A percentile compares a stretch with the other conserved stretches of the same genome.
Evolutionary conservation across 2,329 filamentous ascomycete genomes (phyloP).

Genomic region (Cercospora beticola): DNA sequence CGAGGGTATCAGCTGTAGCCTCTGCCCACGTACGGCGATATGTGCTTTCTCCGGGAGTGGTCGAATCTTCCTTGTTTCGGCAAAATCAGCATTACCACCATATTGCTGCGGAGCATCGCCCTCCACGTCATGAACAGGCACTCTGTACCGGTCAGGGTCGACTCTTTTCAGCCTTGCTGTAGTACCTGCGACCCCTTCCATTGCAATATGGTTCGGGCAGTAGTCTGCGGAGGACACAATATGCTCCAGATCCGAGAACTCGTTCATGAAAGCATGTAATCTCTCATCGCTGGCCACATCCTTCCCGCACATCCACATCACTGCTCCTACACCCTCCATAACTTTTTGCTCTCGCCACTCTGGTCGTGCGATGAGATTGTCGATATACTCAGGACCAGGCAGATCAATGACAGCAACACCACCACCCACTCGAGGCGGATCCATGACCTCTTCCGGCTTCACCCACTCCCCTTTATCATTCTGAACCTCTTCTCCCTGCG

Average conservation of each 20-base stretch:
- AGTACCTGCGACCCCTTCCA: conserved; percentile 66
- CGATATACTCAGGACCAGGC: conserved; percentile 68
- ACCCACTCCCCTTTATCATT: conserved; percentile 66
- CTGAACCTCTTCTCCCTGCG: conserved; percentile 62
- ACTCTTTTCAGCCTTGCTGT: conserved; percentile 69
- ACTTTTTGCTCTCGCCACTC: conserved; percentile 69
- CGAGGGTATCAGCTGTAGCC: conserved; percentile 40
- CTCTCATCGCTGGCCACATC: conserved; percentile 62
- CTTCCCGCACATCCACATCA: conserved; percentile 80
- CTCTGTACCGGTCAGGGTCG: conserved; percentile 69
- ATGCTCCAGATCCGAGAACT: conserved; percentile 64
- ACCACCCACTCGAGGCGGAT: conserved; percentile 62
- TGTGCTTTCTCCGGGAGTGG: conserved; percentile 28
- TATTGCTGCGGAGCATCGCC: conserved; percentile 24
- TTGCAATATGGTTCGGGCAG: conserved; percentile 71
- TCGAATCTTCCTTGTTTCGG: conserved; percentile 18
- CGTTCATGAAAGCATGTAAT: conserved; percentile 68
- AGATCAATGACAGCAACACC: conserved; percentile 81
- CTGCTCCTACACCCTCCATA: conserved; percentile 64
- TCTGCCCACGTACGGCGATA: conserved; percentile 37
- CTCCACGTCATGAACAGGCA: conserved; percentile 66
- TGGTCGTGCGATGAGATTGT: conserved; percentile 64
- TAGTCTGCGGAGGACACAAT: conserved; percentile 72
- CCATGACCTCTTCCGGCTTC: conserved; percentile 85
- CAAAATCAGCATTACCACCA: conserved; percentile 18